Evolutionary conservation across 352 stramenopile species (phyloP).

Genomic region (Blastocystis sp.): DNA sequence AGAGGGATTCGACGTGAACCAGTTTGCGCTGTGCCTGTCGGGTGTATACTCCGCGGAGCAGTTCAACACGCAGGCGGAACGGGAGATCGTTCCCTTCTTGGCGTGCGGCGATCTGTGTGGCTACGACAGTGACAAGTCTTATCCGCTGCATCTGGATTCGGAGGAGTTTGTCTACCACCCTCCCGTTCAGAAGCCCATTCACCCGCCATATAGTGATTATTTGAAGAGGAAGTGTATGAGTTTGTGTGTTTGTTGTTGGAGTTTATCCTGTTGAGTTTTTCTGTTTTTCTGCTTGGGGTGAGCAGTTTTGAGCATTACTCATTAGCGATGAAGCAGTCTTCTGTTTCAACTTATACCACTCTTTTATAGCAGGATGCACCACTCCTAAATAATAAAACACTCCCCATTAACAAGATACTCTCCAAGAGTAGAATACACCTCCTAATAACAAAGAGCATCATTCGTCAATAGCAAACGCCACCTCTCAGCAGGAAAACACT

Average conservation of each 20-base stretch:
- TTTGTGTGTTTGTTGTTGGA: not conserved
- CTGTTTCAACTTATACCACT: not conserved
- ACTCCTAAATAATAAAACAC: no score
- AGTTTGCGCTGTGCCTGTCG: conserved; percentile 38
- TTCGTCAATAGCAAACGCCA: no score
- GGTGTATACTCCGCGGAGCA: conserved; percentile 44
- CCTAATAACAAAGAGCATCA: no score
- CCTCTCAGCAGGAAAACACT: not conserved
- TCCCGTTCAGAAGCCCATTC: conserved; percentile 71
- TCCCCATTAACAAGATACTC: no score
- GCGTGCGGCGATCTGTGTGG: conserved; percentile 86
- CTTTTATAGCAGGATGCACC: not conserved
- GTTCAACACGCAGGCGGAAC: conserved; percentile 6
- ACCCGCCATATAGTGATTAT: conserved; percentile 71
- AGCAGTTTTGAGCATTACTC: not conserved
- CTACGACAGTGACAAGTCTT: conserved; percentile 79
- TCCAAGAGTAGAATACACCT: no score
- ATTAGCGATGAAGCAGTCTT: not conserved
- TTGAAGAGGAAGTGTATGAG: conserved; percentile 71
- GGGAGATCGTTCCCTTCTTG: conserved; percentile 82
- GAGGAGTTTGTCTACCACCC: conserved; percentile 68
- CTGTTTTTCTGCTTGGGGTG: not conserved
- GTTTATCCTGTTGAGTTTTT: not conserved
- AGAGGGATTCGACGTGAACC: conserved; percentile 74
- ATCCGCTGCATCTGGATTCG: conserved; percentile 68